Percentiles rank a stretch among this genome's conserved stretches.
These are phyloP conservation scores for Mrakia blollopis DNA, from an alignment of 768 basidiomycete species.

Conservation along the genomic window DNA sequence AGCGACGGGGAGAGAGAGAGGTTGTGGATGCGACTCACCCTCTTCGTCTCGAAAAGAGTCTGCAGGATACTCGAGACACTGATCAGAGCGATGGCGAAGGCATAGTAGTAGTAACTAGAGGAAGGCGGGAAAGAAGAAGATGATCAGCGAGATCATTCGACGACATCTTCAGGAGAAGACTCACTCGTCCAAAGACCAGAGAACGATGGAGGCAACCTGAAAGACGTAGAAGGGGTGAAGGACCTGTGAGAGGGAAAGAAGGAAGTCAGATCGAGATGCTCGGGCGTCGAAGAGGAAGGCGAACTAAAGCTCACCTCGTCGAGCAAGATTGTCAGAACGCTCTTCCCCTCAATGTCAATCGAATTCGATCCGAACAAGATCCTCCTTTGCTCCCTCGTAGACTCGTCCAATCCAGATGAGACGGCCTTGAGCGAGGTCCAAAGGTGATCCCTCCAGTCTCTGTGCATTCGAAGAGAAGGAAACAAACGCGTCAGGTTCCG, in stretches of 20 bases:
- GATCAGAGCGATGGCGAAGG: slow-evolving; percentile 91
- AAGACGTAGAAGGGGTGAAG: slow-evolving; percentile 99
- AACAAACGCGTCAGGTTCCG: not conserved
- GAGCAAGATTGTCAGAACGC: slow-evolving; percentile 66
- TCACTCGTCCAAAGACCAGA: slow-evolving; percentile 90
- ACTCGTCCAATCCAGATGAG: slow-evolving; percentile 58
- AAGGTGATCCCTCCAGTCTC: slow-evolving; percentile 81
- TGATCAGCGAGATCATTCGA: not conserved
- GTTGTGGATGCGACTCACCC: slow-evolving; percentile 35
- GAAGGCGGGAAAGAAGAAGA: not conserved
- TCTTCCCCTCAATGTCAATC: slow-evolving; percentile 86
- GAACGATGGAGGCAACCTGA: slow-evolving; percentile 86
- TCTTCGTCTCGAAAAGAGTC: slow-evolving; percentile 86
- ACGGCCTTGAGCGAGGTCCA: slow-evolving; percentile 64
- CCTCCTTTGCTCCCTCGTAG: slow-evolving; percentile 59
- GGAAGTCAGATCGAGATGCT: not conserved
- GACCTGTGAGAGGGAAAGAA: slow-evolving; percentile 50
- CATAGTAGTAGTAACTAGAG: slow-evolving; percentile 61
- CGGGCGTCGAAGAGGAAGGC: not conserved
- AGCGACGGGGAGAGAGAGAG: not conserved
- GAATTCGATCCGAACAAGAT: slow-evolving; percentile 76
- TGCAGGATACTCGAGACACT: slow-evolving; percentile 74
- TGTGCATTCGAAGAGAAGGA: slow-evolving; percentile 41
- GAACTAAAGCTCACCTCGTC: slow-evolving; percentile 64
- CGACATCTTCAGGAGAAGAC: not conserved